These are phyloP conservation scores for Aspergillus clavatus DNA, from an alignment of 2,329 filamentous ascomycete species.

Conservation along the genomic window DNA sequence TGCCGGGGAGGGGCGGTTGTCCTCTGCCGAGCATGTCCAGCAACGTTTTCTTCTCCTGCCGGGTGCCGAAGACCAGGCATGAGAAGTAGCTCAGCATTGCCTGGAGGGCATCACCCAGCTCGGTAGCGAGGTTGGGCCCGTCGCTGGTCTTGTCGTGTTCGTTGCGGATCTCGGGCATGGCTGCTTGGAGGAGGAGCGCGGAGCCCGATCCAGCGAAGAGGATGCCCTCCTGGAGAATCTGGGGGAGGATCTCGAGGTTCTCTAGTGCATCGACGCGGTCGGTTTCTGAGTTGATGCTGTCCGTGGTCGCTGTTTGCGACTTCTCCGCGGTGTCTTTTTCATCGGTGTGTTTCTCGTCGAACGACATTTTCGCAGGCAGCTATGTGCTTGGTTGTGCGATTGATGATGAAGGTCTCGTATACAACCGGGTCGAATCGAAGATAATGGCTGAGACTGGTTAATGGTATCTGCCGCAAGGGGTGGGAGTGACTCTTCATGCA, in stretches of 20 bases:
- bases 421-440: too few species aligned
- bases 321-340: too few species aligned
- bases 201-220: conserved; percentile 33
- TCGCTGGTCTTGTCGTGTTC: conserved; percentile 9
- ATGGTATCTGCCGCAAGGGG: too few species aligned
- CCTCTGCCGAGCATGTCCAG: conserved; percentile 22
- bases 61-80: conserved; percentile 31
- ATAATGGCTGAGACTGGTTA: too few species aligned
- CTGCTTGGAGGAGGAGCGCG: conserved; percentile 32
- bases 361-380: conserved; percentile 1
- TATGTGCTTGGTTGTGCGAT: too few species aligned
- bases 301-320: conserved; percentile 4
- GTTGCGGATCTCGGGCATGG: conserved; percentile 23
- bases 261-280: conserved; percentile 27
- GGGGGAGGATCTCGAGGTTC: conserved; percentile 31
- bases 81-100: conserved; percentile 31
- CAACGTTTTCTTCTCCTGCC: conserved; percentile 26
- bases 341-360: conserved; percentile 12
- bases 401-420: too few species aligned
- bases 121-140: conserved; percentile 21
- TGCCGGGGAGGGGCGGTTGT: conserved; percentile 18
- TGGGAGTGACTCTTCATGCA: too few species aligned
- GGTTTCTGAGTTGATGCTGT: conserved; percentile 9
- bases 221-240: conserved; percentile 34
- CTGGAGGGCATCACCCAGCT: conserved; percentile 29